Conservation (phyloP, 164 flowering plant species). For the Buxus sempervirens region DNA sequence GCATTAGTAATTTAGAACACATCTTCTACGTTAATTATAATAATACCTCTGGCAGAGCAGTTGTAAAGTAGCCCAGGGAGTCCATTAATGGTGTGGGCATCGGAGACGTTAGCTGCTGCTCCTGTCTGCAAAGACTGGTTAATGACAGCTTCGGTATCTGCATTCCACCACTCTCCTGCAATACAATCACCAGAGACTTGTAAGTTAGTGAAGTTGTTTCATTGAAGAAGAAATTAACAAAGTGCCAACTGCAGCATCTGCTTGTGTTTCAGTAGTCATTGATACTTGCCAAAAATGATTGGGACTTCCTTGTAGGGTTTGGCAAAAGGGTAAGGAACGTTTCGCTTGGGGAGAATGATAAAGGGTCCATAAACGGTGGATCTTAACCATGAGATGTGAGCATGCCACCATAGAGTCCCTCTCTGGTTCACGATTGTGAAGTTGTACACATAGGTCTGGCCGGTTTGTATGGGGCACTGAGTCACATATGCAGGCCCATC, state of each 20-base stretch:
- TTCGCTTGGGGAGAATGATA: slow-evolving; percentile 22
- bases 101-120: slow-evolving; percentile 25
- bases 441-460: slow-evolving; percentile 26
- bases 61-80: slow-evolving; percentile 25
- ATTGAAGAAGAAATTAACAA: too few relatives aligned
- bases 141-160: slow-evolving; percentile 22
- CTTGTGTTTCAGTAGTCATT: too few relatives aligned
- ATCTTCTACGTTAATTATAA: too few relatives aligned
- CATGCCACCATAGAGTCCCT: slow-evolving; percentile 27
- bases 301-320: slow-evolving; percentile 24
- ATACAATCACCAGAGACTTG: neutral
- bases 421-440: slow-evolving; percentile 25
- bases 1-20: too few relatives aligned
- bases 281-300: slow-evolving; percentile 20
- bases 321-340: slow-evolving; percentile 18
- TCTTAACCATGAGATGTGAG: slow-evolving; percentile 25
- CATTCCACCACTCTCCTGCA: slow-evolving; percentile 32
- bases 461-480: slow-evolving; percentile 30
- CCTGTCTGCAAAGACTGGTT: slow-evolving; percentile 23
- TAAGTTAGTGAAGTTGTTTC: too few relatives aligned
- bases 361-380: slow-evolving; percentile 26
- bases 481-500: slow-evolving; percentile 29
- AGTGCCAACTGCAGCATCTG: too few relatives aligned
- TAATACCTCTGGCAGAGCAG: slow-evolving; percentile 24
- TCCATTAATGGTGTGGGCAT: slow-evolving; percentile 30